Base-by-base conservation (phyloP, 1,139 yeast genomes). In the Nakaseomyces delphensis region DNA sequence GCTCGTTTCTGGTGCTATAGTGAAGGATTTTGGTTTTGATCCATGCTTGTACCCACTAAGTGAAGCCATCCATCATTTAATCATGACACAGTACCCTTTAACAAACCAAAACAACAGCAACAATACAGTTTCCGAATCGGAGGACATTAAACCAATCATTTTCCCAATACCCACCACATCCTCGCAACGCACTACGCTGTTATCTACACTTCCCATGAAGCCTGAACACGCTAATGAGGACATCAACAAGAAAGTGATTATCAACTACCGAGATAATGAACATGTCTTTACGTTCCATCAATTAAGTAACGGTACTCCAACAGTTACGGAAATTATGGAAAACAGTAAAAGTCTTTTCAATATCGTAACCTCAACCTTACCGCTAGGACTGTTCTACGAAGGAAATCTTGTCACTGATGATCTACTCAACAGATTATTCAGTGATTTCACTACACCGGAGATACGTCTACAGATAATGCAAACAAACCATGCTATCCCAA, bases 21-120 rank as follows among this genome's bases (percentile, higher is more conserved):
- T 79, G 35, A 79, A 77, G 53, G 91, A 83, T 58, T 83, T 81
- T 64, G 93, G 93, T 1, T 82, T 83, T 56, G 86, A 83, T 52
- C 61, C 70, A 1, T 70, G 80, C 19, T 63, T 81, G 50, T 68
- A 70, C 46, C 79, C 82, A 1, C 56, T 83, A 28, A 73, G 84
- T 48, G 86, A 81, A 49, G 69, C 82, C 8, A 73, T 82, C 50
- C 81, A 78, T 55, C 77, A 73, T 42, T 64, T 75, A 24, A 68
- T 84, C n/a, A 60, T 78, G 32, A 69, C 69, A 42, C 86, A 82
- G 47, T 80, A 78, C 55, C 89, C 91, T 3, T 61, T 80, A 41
- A 38, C 44, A 7, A 45, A 42, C 27, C 25, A 33, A 20, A 20
- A 33, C 16, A 20, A 20, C 18, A 31, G 18, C 32, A 35, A 13